Evolutionary conservation across 1,284 basidiomycete species (phyloP).

Genomic region (Pseudozyma hubeiensis): DNA sequence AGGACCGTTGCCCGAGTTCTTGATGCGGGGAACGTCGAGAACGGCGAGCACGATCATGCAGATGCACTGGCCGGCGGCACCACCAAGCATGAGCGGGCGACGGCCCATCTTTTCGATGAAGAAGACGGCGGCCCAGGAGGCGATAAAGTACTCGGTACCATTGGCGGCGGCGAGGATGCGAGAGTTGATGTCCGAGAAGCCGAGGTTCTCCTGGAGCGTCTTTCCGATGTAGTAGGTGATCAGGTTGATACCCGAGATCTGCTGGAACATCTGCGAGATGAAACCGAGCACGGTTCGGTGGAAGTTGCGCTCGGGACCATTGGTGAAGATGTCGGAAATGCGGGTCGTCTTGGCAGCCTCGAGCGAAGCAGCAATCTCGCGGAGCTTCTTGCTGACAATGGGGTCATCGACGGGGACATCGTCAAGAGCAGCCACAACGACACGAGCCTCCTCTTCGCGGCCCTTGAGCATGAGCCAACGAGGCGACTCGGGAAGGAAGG

Average conservation of each 20-base stretch:
- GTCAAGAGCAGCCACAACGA: constrained; percentile 60
- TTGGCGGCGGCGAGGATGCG: constrained; percentile 65
- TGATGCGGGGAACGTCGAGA: constrained; percentile 29
- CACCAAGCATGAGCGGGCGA: constrained; percentile 63
- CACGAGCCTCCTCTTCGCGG: constrained; percentile 55
- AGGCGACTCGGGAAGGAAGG: constrained; percentile 65
- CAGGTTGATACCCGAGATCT: constrained; percentile 65
- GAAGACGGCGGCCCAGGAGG: constrained; percentile 64
- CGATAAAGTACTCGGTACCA: constrained; percentile 67
- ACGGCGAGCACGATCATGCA: constrained; percentile 60
- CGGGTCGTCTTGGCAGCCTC: constrained; percentile 34
- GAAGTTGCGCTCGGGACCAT: constrained; percentile 65
- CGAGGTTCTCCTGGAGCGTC: constrained; percentile 61
- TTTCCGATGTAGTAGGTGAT: constrained; percentile 68
- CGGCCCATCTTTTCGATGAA: constrained; percentile 63
- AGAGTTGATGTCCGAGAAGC: constrained; percentile 55
- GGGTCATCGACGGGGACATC: constrained; percentile 56
- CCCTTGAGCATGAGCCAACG: constrained; percentile 66
- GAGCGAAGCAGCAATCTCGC: constrained; percentile 59
- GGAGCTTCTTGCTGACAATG: constrained; percentile 50
- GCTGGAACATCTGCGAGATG: constrained; percentile 66
- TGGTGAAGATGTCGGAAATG: constrained; percentile 60
- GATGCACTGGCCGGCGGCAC: constrained; percentile 57
- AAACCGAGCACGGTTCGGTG: constrained; percentile 64
- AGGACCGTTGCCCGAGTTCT: constrained; percentile 30